Conservation (phyloP, 2,329 filamentous ascomycete species). For the Diaporthe batatas region DNA sequence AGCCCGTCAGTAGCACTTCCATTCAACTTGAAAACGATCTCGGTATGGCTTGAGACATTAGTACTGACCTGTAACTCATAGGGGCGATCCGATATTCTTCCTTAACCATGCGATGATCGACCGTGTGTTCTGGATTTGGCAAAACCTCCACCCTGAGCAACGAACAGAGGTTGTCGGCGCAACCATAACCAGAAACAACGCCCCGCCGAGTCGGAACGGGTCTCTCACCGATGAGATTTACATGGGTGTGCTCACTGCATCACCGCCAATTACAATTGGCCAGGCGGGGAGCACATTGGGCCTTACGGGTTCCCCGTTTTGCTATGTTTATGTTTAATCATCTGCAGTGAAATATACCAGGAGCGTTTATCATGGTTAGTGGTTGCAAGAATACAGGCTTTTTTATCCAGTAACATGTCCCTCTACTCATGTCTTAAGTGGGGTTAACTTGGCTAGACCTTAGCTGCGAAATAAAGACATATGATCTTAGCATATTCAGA, state of each 20-base stretch:
- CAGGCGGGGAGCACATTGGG: slow-evolving; percentile 19
- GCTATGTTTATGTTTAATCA: slow-evolving; percentile 5
- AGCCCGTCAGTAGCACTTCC: slow-evolving; percentile 43
- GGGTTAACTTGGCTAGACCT: background rate
- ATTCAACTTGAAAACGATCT: background rate
- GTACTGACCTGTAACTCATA: background rate
- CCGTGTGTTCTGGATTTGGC: slow-evolving; percentile 53
- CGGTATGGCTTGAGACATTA: too few relatives aligned
- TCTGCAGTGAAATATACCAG: too few relatives aligned
- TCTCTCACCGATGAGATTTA: slow-evolving; percentile 10
- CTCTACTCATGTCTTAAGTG: background rate
- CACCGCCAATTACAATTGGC: slow-evolving; percentile 7
- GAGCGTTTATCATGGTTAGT: background rate
- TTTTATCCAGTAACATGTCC: too few relatives aligned
- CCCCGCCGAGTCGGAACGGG: slow-evolving; percentile 3
- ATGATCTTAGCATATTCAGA: background rate
- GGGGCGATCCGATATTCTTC: slow-evolving; percentile 53
- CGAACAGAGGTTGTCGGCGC: slow-evolving; percentile 41
- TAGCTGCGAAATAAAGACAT: background rate
- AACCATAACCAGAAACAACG: slow-evolving; percentile 1
- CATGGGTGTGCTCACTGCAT: slow-evolving; percentile 25
- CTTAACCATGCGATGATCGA: slow-evolving; percentile 52
- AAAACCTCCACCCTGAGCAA: slow-evolving; percentile 51
- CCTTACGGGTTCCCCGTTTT: slow-evolving; percentile 10
- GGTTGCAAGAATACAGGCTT: background rate